These are phyloP conservation scores for Ceratocystis albifundus DNA, from an alignment of 2,329 filamentous ascomycete species.

Conservation along the genomic window DNA sequence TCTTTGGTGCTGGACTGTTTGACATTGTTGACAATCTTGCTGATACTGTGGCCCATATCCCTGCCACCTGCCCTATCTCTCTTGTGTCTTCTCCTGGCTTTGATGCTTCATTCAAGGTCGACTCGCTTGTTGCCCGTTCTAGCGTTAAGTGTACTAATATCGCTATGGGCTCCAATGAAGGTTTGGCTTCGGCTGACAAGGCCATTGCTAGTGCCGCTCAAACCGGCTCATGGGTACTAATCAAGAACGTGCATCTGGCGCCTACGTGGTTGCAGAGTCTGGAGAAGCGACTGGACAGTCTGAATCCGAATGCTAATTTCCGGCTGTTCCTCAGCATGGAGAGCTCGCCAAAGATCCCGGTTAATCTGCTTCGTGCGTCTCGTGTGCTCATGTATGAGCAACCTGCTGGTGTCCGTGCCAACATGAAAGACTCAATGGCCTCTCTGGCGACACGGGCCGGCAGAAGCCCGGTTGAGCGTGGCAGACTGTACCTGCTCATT, in stretches of 20 bases:
- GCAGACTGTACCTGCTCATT: conserved; percentile 76
- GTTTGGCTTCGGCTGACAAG: conserved; percentile 83
- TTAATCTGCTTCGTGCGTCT: conserved; percentile 86
- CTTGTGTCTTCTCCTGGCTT: conserved; percentile 93
- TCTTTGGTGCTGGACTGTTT: conserved; percentile 74
- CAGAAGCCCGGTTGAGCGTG: conserved; percentile 81
- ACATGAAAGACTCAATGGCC: conserved; percentile 95
- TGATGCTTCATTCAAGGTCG: conserved; percentile 98
- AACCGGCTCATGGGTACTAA: conserved; percentile 84
- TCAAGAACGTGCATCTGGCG: conserved; percentile 97
- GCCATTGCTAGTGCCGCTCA: conserved; percentile 87
- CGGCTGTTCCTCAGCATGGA: conserved; percentile 97
- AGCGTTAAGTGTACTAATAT: conserved; percentile 84
- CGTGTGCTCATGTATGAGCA: conserved; percentile 97
- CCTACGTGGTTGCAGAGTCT: conserved; percentile 94
- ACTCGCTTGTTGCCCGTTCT: conserved; percentile 77
- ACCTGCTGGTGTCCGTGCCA: conserved; percentile 87
- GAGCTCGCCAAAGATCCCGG: conserved; percentile 88
- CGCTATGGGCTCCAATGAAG: conserved; percentile 97
- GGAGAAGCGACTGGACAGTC: conserved; percentile 89
- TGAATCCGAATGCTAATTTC: conserved; percentile 90
- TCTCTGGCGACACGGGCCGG: conserved; percentile 63
- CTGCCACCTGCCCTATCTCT: conserved; percentile 72
- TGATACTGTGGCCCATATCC: conserved; percentile 73
- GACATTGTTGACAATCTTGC: conserved; percentile 77